A percentile compares a stretch with the other conserved stretches of the same genome.
Evolutionary conservation across 2,329 filamentous ascomycete species (phyloP).

Genomic region (Corinectria fuckeliana): DNA sequence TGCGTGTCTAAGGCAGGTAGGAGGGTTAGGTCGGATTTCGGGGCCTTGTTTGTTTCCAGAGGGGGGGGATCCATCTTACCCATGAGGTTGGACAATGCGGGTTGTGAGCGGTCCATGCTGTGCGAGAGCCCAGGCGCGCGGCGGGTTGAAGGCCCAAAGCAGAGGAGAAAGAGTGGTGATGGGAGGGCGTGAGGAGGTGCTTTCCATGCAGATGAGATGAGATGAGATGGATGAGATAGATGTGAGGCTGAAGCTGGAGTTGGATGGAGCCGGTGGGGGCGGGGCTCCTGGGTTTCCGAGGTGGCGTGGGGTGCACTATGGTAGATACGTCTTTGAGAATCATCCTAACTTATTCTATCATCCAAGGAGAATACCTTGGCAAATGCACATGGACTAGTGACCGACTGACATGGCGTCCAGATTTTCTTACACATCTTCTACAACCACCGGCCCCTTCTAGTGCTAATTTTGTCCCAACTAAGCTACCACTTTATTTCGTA

Average conservation of each 20-base stretch:
- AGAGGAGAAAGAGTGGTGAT: not conserved
- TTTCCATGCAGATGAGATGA: not conserved
- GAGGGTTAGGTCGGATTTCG: too few relatives aligned
- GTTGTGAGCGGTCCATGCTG: constrained; percentile 45
- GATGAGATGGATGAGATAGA: constrained; percentile 4
- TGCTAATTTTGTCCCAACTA: constrained; percentile 12
- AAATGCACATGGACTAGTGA: too few relatives aligned
- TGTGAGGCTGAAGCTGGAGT: constrained; percentile 21
- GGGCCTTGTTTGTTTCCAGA: too few relatives aligned
- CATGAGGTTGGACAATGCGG: constrained; percentile 44
- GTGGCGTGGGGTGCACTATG: constrained; percentile 14
- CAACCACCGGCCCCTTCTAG: not conserved
- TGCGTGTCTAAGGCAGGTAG: constrained; percentile 52
- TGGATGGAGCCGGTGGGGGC: constrained; percentile 27
- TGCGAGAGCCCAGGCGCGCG: not conserved
- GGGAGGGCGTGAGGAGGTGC: not conserved
- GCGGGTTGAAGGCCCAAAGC: not conserved
- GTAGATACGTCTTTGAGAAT: not conserved
- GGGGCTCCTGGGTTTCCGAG: constrained; percentile 25
- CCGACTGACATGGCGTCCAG: not conserved
- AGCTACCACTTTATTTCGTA: constrained; percentile 10
- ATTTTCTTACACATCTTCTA: constrained; percentile 6
- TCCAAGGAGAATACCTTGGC: too few relatives aligned
- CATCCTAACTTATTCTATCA: not conserved
- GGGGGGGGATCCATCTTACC: constrained; percentile 39